phyloP scores from a whole-genome alignment of 116 monocot species.

The Papilionanthe hybrid region DNA sequence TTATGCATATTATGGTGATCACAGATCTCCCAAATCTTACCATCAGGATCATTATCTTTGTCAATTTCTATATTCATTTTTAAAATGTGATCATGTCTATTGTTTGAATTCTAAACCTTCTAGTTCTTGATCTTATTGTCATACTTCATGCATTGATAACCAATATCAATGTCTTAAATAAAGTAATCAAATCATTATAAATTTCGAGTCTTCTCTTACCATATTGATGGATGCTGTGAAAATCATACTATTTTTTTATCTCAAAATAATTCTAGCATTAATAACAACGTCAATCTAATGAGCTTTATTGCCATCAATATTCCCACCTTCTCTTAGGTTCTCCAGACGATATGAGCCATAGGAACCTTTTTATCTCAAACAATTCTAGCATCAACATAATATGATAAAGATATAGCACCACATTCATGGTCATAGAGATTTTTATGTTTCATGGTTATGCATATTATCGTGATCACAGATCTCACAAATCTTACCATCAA shows the following conservation, averaged over 20 bases:
- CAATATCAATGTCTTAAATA: neutral
- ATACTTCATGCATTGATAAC: neutral
- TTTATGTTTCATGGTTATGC: neutral
- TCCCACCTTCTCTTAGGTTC: neutral
- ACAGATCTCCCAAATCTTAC: neutral
- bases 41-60: neutral
- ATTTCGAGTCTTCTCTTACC: neutral
- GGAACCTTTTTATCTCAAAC: neutral
- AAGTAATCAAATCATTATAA: neutral
- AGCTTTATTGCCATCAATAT: neutral
- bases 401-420: too few species aligned
- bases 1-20: neutral
- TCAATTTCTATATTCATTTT: neutral
- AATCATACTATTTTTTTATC: neutral
- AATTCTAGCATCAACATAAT: neutral
- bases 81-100: neutral
- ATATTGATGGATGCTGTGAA: neutral
- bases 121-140: neutral
- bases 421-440: too few species aligned
- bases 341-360: neutral
- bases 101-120: neutral
- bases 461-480: neutral
- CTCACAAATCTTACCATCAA: neutral
- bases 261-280: too few species aligned
- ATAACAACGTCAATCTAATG: neutral